phyloP scores from a whole-genome alignment of 2,329 filamentous ascomycete genomes.

The Claviceps maximensis region DNA sequence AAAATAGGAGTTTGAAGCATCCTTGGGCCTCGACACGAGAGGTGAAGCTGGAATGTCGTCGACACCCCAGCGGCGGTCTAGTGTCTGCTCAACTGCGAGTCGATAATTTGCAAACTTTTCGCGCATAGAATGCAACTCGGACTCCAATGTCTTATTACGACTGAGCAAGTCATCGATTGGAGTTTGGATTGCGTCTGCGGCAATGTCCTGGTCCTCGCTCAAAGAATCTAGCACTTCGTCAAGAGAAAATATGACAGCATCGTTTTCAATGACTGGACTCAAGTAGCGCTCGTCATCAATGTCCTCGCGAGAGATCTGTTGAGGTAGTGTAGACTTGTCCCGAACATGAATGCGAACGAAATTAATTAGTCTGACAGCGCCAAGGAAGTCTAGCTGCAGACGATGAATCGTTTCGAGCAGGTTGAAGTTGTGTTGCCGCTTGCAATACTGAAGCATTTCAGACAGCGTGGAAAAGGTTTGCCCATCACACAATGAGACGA shows the following conservation, averaged over 20 bases:
- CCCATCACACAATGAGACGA: slow-evolving; percentile 57
- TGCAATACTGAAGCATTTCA: slow-evolving; percentile 57
- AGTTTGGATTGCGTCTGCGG: slow-evolving; percentile 5
- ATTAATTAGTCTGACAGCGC: slow-evolving; percentile 62
- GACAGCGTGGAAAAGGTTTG: slow-evolving; percentile 49
- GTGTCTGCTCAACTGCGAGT: slow-evolving; percentile 49
- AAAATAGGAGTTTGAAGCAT: slow-evolving; percentile 33
- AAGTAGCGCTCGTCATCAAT: slow-evolving; percentile 72
- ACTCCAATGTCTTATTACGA: slow-evolving; percentile 43
- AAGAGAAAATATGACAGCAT: slow-evolving; percentile 75
- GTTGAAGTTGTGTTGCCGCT: slow-evolving; percentile 52
- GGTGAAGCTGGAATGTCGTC: slow-evolving; percentile 21
- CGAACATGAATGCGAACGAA: slow-evolving; percentile 41
- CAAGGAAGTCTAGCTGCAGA: slow-evolving; percentile 56
- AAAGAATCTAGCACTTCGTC: slow-evolving; percentile 51
- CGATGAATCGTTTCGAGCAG: slow-evolving; percentile 45
- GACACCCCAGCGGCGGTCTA: slow-evolving; percentile 51
- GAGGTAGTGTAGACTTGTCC: slow-evolving; percentile 33
- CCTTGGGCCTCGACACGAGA: slow-evolving; percentile 10
- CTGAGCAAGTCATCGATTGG: slow-evolving; percentile 27
- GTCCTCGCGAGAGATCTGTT: slow-evolving; percentile 44
- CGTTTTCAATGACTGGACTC: slow-evolving; percentile 75
- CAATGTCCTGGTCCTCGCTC: slow-evolving; percentile 26
- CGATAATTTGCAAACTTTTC: slow-evolving; percentile 54
- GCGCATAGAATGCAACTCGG: slow-evolving; percentile 44